A percentile compares a stretch with the other conserved stretches of the same genome.
Conservation (phyloP, 2,329 filamentous ascomycete species). For the Sporothrix humicola region DNA sequence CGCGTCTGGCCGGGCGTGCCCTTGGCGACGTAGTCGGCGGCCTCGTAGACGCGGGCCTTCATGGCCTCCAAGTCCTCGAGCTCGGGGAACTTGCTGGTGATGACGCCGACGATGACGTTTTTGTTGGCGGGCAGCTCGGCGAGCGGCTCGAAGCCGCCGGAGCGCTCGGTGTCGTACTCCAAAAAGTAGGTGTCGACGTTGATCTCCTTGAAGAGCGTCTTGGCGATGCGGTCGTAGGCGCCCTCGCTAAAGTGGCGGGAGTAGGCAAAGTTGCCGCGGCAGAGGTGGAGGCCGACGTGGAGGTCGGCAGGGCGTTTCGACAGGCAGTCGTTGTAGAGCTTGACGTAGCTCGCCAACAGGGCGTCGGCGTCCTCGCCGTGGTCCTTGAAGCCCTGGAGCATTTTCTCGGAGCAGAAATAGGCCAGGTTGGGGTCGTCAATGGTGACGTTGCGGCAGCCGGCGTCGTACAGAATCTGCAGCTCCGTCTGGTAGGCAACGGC, state of each 20-base stretch:
- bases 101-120: constrained; percentile 66
- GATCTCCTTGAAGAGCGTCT: constrained; percentile 64
- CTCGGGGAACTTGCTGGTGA: constrained; percentile 44
- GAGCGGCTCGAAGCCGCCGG: constrained; percentile 67
- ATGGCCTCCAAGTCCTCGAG: constrained; percentile 56
- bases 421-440: constrained; percentile 68
- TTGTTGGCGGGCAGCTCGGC: constrained; percentile 63
- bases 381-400: constrained; percentile 63
- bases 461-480: constrained; percentile 55
- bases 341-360: constrained; percentile 72
- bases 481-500: constrained; percentile 57
- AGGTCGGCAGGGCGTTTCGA: constrained; percentile 65
- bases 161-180: constrained; percentile 56
- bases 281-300: constrained; percentile 74
- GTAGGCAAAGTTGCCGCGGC: constrained; percentile 65
- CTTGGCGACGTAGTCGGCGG: constrained; percentile 69
- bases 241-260: constrained; percentile 68
- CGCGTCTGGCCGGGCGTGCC: constrained; percentile 62
- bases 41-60: constrained; percentile 59
- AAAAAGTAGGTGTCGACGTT: constrained; percentile 62
- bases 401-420: constrained; percentile 72
- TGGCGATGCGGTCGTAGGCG: constrained; percentile 66
- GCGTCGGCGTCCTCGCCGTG: constrained; percentile 66
- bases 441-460: constrained; percentile 59
- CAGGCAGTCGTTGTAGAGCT: constrained; percentile 75